Base-by-base conservation (phyloP, 2,329 filamentous ascomycete genomes). In the Periconia sp. region DNA sequence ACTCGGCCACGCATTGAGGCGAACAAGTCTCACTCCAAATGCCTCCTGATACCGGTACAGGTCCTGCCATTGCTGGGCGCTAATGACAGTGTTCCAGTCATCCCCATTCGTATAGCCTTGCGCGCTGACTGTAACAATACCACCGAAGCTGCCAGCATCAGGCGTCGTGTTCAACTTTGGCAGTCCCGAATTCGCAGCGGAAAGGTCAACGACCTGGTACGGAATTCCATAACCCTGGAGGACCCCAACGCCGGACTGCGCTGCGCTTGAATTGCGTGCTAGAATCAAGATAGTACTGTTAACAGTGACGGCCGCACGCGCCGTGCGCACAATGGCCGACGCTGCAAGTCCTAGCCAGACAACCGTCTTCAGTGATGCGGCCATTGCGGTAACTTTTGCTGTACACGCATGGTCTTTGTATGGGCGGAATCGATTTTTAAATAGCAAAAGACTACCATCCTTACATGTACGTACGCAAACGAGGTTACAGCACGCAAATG, bases 161-260 rank as follows among this genome's bases (percentile, higher is more conserved):
- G 70, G 56, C 9, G 75, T 77, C 15, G 73, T 71, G 61, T 80
- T 84, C 15, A 86, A 74, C 1, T 67, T 61, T 0, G 83, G 83
- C 33, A 85, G 75, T 13, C 69, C 62, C 3, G 71, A 69, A n/a
- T 81, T 82, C 3, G 65, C 59, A 59, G 80, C 70, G 6, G 82
- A 81, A 11, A 86, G 79, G 27, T 81, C 53, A 15, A 84, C 65
- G 13, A 77, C 74, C 54, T 82, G 73, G 58, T 79, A 85, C 1
- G 82, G 81, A 55, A 86, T 85, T 40, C 81, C 83, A 60, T 85
- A 85, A 48, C 75, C 82, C 62, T 82, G 78, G 9, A 86, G 76
- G 8, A 82, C 82, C 6, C 78, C 78, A 20, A 76, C 77, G 7
- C 78, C 82, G 13, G 76, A 75, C 14, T 67, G 69, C 3, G 78